Percentiles rank a stretch among this genome's conserved stretches.
These are phyloP conservation scores for Sporothrix variecibatus DNA, from an alignment of 2,329 filamentous ascomycete genomes.

Conservation along the genomic window DNA sequence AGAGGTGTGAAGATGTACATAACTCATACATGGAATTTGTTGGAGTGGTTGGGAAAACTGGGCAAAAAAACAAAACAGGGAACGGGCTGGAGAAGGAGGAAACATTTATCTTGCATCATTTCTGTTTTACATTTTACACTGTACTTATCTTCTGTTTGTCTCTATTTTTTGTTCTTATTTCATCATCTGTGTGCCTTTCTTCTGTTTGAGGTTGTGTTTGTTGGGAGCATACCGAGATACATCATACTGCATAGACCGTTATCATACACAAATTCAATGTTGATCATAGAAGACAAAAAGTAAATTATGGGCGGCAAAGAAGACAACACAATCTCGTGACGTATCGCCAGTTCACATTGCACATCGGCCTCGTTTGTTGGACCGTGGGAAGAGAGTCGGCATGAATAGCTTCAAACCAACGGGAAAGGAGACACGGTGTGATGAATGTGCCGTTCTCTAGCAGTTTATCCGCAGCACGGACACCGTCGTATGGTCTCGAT, in stretches of 20 bases:
- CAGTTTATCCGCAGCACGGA: not conserved
- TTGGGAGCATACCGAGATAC: not conserved
- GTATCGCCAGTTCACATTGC: not conserved
- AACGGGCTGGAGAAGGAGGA: not conserved
- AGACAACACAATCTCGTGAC: not conserved
- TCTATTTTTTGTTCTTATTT: slow-evolving; percentile 5
- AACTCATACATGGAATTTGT: not conserved
- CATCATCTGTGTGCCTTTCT: not conserved
- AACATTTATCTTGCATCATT: not conserved
- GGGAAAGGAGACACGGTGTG: not conserved
- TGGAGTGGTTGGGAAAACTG: slow-evolving; percentile 8
- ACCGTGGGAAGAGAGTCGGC: not conserved
- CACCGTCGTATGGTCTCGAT: not conserved
- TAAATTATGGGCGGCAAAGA: not conserved
- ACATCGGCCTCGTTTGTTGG: not conserved
- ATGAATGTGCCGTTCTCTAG: not conserved
- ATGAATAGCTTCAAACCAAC: not conserved
- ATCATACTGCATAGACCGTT: not conserved
- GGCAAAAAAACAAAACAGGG: not conserved
- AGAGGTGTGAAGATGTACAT: slow-evolving; percentile 14
- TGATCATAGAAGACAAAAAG: not conserved
- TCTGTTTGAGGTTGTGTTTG: not conserved
- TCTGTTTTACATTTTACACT: slow-evolving; percentile 10
- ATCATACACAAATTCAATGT: not conserved
- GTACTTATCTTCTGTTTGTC: not conserved